Evolutionary conservation across 2,329 filamentous ascomycete species (phyloP), one percentile per base, ranked within the genome.

Genomic region (Neodidymelliopsis sp.): DNA sequence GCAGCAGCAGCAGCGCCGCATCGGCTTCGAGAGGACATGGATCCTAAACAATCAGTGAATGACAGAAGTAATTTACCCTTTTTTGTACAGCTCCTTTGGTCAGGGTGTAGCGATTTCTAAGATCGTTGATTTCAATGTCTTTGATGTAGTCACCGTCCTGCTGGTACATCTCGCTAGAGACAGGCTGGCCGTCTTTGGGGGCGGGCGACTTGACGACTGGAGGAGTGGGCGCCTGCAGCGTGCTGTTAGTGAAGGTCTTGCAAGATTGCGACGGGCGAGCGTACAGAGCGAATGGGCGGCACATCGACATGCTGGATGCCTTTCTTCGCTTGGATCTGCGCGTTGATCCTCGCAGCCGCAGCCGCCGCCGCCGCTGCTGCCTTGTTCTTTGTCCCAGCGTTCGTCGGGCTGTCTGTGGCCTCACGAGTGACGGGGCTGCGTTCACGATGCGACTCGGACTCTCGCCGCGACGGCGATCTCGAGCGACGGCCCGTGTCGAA

Each of bases 121-220:
- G 78, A 75, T 97, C 93, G 75, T 99, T 99, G 79, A 99, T 91
- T 79, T 97, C 94, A 69, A 99, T 96, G 70, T 99, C 94, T 75
- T 95, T 94, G 77, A 99, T 97, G 74, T 90, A 97, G 76, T 99
- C 94, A 66, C 94, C 94, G 72, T 97, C 94, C 54, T 92, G 89
- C 64, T 96, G 89, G 71, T 97, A 97, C 72, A 96, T 89, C 66
- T 93, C 91, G 73, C 95, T 82, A 53, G 84, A 84, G 29, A 80
- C 79, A 15, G 76, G 74, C 23, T 72, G 66, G 15, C 72, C 72
- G 39, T 71, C 61, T 16, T 75, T 75, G 41, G 80, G 76, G 19
- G 81, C 75, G 25, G 81, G 77, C 35, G 84, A 82, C 70, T 83
- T 83, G 39, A 73, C 75, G 36, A 74, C 73, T 51, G 78, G 76